Base-by-base conservation (phyloP, 2,329 filamentous ascomycete genomes). In the Ramularia collo-cygni region DNA sequence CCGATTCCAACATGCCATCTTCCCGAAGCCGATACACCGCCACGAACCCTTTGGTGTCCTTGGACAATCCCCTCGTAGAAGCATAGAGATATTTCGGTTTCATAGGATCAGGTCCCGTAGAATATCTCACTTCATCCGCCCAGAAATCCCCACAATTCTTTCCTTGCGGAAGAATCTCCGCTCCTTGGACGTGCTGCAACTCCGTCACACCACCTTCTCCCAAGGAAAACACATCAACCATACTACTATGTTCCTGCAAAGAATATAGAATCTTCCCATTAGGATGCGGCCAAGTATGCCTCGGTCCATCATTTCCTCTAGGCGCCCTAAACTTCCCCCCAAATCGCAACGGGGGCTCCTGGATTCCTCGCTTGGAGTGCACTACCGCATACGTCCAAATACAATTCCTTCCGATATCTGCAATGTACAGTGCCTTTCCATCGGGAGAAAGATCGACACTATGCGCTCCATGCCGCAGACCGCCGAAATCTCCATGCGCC, bases 191-290 rank as follows among this genome's bases (percentile, higher is more conserved):
- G 30, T 59, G 54, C 17, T 54, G 26, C 28, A 61, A 42, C n/a
- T n/a, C n/a, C 0, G 51, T 56, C 3, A 53, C 52, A 3, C 57
- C 55, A 28, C 59, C 54, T 2, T 47, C 38, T 6, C 45, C 47
- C 6, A 61, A 46, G 6, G 49, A 32, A 31, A 62, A 60, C 2
- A 59, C 44, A 42, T 61, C 59, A 1, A 63, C 59, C 43, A 59
- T 59, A 40, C 60, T 59, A 26, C 54, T 60, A 40, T 63, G 60
- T 49, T 63, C 60, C 37, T 63, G 58, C 37, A 63, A 30, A 26
- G 48, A 51, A 41, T 63, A 63, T 14, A 63, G 35, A 2, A 60
- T 45, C 28, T 48, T 56, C 2, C 57, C 59, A 17, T 52, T 59
- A 1, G 59, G 58, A 41, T 62, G 58, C 4, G 59, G 58, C 55